A percentile compares a stretch with the other conserved stretches of the same genome.
These are phyloP conservation scores for Apophysomyces elegans DNA, from an alignment of 371 early-diverging fungal species.

Conservation along the genomic window DNA sequence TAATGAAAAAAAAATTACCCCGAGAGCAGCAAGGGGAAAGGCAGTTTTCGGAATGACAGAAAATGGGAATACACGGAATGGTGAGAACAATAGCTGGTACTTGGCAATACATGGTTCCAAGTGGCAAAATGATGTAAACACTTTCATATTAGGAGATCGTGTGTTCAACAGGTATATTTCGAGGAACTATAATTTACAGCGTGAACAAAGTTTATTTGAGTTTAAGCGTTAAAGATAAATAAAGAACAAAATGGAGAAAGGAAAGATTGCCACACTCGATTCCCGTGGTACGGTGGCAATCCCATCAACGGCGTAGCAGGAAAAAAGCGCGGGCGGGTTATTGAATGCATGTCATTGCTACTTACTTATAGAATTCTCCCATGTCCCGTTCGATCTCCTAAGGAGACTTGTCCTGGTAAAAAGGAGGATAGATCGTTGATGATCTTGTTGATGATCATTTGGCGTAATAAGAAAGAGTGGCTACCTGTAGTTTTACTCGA, in stretches of 20 bases:
- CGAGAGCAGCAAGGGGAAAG: too few species aligned
- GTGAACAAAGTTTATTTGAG: neutral
- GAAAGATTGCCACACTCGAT: conserved; percentile 6
- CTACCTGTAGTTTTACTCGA: too few species aligned
- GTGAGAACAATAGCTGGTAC: neutral
- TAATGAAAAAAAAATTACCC: too few species aligned
- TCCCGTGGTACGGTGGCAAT: neutral
- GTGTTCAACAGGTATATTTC: neutral
- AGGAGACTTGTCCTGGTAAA: conserved; percentile 3
- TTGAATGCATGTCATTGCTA: neutral
- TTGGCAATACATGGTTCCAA: neutral
- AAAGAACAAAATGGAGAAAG: conserved; percentile 8
- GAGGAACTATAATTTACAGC: neutral
- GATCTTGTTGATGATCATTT: neutral
- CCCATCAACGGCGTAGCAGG: neutral
- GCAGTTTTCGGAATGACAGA: neutral
- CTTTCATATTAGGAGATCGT: neutral
- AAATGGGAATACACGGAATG: neutral
- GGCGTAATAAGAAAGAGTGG: neutral
- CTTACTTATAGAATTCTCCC: neutral
- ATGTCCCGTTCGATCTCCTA: conserved; percentile 6
- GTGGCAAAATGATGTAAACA: conserved; percentile 5
- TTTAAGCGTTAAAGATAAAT: neutral
- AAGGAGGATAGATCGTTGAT: neutral
- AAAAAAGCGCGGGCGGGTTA: conserved; percentile 6